Evolutionary conservation across 345 rosid species (phyloP).

Genomic region (Citrus maxima): DNA sequence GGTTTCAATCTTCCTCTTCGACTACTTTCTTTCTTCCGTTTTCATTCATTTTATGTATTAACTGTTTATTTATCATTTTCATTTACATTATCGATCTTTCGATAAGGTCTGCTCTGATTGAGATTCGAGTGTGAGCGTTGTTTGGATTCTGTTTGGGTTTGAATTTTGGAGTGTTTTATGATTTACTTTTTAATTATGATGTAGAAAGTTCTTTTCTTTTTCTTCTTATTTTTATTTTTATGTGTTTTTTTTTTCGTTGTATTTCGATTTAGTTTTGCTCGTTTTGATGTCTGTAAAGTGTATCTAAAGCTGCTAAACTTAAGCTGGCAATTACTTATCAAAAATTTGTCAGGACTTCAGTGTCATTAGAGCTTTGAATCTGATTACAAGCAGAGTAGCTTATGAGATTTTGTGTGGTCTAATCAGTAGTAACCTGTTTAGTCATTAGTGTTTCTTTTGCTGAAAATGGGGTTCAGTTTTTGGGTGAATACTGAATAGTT

Average conservation of each 20-base stretch:
- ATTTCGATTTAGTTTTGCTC: background rate
- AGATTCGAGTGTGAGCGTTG: background rate
- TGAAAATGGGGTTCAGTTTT: background rate
- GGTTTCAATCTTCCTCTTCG: slow-evolving; percentile 9
- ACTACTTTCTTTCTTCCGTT: background rate
- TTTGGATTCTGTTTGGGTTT: slow-evolving; percentile 4
- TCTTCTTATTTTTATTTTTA: background rate
- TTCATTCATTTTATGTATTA: background rate
- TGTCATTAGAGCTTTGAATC: slow-evolving; percentile 8
- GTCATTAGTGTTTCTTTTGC: background rate
- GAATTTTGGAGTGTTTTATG: background rate
- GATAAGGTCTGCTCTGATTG: background rate
- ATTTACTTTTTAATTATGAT: background rate
- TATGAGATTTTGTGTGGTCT: background rate
- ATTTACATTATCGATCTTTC: background rate
- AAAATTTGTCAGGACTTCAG: background rate
- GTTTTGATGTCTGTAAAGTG: slow-evolving; percentile 5
- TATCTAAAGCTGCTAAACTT: background rate
- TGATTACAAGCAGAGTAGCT: background rate
- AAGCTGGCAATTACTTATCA: background rate
- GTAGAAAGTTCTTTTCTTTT: background rate
- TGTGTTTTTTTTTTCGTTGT: background rate
- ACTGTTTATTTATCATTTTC: background rate
- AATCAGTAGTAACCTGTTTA: background rate
- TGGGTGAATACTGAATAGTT: background rate